phyloP scores from a whole-genome alignment of 2,329 filamentous ascomycete genomes.

The Aspergillus glaucus region DNA sequence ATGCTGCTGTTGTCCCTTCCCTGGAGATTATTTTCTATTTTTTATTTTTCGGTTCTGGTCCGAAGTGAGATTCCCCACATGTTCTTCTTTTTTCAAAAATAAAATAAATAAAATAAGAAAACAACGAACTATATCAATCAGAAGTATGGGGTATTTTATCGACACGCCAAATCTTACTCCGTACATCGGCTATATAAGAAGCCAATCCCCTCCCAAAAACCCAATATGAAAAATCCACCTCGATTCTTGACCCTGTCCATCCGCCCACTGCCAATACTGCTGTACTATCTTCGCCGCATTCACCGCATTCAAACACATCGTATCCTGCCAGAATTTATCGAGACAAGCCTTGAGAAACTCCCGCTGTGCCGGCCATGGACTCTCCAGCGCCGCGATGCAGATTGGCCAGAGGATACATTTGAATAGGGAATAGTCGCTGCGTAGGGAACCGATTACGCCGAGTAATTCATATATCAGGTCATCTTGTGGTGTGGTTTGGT shows the following conservation, averaged over 20 bases:
- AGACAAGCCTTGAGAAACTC: conserved; percentile 18
- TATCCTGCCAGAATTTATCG: conserved; percentile 25
- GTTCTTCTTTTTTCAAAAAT: background rate
- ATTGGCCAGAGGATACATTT: conserved; percentile 33
- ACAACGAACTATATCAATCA: no score
- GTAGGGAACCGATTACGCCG: conserved; percentile 16
- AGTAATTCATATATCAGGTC: conserved; percentile 20
- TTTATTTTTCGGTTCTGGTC: background rate
- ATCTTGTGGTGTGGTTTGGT: conserved; percentile 9
- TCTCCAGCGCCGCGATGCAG: conserved; percentile 28
- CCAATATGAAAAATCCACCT: conserved; percentile 28
- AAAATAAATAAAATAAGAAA: no score
- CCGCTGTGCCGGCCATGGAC: conserved; percentile 15
- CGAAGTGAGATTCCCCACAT: background rate
- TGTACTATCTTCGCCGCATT: conserved; percentile 25
- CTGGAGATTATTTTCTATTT: no score
- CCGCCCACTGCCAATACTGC: conserved; percentile 18
- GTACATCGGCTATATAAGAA: conserved; percentile 18
- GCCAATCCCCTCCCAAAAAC: conserved; percentile 22
- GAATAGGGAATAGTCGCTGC: conserved; percentile 19
- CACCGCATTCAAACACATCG: conserved; percentile 27
- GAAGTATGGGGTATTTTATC: no score
- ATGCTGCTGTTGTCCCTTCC: background rate
- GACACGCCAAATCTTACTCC: no score
- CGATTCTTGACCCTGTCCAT: conserved; percentile 1